Percentiles rank a stretch among this genome's conserved stretches.
Evolutionary conservation across 768 basidiomycete genomes (phyloP).

Genomic region (Agaricus bisporus): DNA sequence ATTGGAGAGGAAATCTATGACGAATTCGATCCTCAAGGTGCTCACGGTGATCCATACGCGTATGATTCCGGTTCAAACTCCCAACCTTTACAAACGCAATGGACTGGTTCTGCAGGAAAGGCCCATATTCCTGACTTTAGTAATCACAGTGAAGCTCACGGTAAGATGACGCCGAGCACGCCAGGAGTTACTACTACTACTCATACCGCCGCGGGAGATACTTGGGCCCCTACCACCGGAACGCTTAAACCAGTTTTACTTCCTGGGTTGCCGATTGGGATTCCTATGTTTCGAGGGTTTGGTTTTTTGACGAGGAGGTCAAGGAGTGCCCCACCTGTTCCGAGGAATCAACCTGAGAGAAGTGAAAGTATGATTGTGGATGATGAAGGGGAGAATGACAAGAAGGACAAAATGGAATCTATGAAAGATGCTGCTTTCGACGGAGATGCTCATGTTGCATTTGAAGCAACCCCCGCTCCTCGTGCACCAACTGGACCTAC

Average conservation of each 20-base stretch:
- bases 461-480: background rate
- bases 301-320: slow-evolving; percentile 40
- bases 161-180: background rate
- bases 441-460: background rate
- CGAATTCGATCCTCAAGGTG: slow-evolving; percentile 80
- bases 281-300: slow-evolving; percentile 23
- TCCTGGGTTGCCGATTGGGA: slow-evolving; percentile 12
- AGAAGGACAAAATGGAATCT: background rate
- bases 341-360: slow-evolving; percentile 25
- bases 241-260: slow-evolving; percentile 13
- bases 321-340: slow-evolving; percentile 53
- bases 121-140: background rate
- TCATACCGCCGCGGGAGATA: background rate
- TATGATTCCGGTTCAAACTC: slow-evolving; percentile 20
- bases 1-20: slow-evolving; percentile 94
- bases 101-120: background rate
- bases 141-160: background rate
- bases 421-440: background rate
- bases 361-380: background rate
- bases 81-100: background rate
- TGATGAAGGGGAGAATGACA: slow-evolving; percentile 10
- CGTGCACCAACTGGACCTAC: background rate
- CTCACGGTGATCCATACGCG: slow-evolving; percentile 39
- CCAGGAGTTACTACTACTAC: background rate
- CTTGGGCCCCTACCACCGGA: slow-evolving; percentile 2